phyloP scores from a whole-genome alignment of 129 eudicot genomes.

The Smallanthus sonchifolius region DNA sequence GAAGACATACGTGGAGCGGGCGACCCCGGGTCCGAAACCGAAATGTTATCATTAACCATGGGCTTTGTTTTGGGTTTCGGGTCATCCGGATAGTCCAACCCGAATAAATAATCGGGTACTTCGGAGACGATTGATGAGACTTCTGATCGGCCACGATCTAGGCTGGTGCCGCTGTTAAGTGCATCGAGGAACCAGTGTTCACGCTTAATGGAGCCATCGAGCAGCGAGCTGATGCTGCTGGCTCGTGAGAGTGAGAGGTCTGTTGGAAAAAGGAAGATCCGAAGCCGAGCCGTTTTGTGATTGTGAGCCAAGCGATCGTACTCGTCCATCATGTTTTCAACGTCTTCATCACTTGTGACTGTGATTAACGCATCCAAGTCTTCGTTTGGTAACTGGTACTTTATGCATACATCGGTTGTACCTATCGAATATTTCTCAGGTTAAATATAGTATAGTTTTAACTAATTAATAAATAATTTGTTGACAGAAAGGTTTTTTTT shows the following conservation, averaged over 20 bases:
- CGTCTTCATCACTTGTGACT: constrained; percentile 75
- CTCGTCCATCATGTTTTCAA: constrained; percentile 96
- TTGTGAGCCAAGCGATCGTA: constrained; percentile 61
- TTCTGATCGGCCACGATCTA: constrained; percentile 82
- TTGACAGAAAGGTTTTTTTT: too few species aligned
- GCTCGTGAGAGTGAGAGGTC: constrained; percentile 54
- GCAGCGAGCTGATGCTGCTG: constrained; percentile 69
- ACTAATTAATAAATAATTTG: too few species aligned
- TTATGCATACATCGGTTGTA: constrained; percentile 51
- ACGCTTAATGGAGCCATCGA: constrained; percentile 77
- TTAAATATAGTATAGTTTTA: background rate
- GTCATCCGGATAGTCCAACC: constrained; percentile 71
- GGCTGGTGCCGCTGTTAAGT: constrained; percentile 59
- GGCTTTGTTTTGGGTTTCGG: constrained; percentile 32
- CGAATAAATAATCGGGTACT: constrained; percentile 85
- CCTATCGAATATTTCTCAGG: constrained; percentile 18
- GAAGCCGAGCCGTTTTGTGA: constrained; percentile 60
- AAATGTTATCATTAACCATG: constrained; percentile 30
- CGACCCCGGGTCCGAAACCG: constrained; percentile 71
- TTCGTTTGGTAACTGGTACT: constrained; percentile 94
- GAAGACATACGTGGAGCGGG: constrained; percentile 57
- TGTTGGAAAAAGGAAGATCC: constrained; percentile 61
- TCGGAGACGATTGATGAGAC: constrained; percentile 78
- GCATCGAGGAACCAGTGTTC: constrained; percentile 90
- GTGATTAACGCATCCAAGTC: constrained; percentile 85